Conservation (phyloP, 352 stramenopile species). For the Globisporangium iwayamae region DNA sequence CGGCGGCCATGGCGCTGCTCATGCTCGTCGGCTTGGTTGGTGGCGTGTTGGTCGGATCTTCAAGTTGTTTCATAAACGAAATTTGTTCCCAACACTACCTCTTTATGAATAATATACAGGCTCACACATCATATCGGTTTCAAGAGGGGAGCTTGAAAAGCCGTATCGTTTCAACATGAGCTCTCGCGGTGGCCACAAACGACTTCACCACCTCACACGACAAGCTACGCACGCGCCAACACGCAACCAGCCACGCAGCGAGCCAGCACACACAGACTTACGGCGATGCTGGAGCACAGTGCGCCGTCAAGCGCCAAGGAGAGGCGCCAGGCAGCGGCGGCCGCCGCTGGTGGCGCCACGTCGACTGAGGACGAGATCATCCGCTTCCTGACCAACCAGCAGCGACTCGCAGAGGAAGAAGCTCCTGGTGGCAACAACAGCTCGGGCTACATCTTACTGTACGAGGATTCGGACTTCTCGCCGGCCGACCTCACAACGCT, state of each 20-base stretch:
- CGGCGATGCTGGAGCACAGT: background rate
- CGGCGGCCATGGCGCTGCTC: background rate
- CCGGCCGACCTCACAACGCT: constrained; percentile 38
- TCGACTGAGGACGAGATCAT: constrained; percentile 44
- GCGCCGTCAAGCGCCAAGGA: background rate
- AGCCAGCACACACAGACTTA: background rate
- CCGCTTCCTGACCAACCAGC: constrained; percentile 27
- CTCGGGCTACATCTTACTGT: constrained; percentile 22
- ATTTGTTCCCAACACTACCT: no score
- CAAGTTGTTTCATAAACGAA: no score
- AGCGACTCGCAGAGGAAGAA: constrained; percentile 9
- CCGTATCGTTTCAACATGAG: constrained; percentile 1
- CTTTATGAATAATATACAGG: no score
- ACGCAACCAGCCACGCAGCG: background rate
- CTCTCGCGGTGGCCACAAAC: background rate
- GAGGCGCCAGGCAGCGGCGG: background rate
- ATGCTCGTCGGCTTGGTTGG: background rate
- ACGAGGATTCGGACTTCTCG: constrained; percentile 60
- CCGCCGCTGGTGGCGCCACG: background rate
- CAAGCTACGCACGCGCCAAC: background rate
- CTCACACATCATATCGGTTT: background rate
- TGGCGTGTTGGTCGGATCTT: background rate
- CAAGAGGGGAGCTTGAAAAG: background rate
- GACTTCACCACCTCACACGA: background rate
- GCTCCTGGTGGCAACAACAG: background rate